Conservation (phyloP, 257 asterid genomes). For the Hygrophila difformis region DNA sequence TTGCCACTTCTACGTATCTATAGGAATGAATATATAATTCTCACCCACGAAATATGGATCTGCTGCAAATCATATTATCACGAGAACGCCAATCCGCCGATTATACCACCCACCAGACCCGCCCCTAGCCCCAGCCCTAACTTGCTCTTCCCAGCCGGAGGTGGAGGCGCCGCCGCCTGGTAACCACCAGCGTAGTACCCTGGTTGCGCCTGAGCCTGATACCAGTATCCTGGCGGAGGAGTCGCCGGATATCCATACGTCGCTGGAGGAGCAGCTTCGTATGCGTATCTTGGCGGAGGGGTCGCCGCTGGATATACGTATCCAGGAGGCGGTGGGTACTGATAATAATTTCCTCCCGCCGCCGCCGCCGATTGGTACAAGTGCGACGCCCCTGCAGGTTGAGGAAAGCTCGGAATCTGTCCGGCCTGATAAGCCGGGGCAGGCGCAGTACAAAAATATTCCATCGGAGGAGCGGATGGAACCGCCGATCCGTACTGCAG, state of each 20-base stretch:
- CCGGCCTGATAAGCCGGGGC: constrained; percentile 46
- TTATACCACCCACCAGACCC: constrained; percentile 68
- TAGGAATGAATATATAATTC: too few species aligned
- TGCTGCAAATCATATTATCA: constrained; percentile 71
- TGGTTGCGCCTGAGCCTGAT: constrained; percentile 39
- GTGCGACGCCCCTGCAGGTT: constrained; percentile 11
- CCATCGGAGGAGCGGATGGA: constrained; percentile 10
- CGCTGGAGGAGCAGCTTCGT: too few species aligned
- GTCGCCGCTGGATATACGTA: not conserved
- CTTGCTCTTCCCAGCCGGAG: constrained; percentile 37
- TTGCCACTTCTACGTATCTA: too few species aligned
- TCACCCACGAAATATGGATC: too few species aligned
- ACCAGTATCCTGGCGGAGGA: constrained; percentile 30
- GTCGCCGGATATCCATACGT: not conserved
- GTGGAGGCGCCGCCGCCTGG: constrained; percentile 30
- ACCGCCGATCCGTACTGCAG: not conserved
- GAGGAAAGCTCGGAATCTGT: constrained; percentile 35
- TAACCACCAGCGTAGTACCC: constrained; percentile 63
- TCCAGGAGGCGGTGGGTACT: constrained; percentile 21
- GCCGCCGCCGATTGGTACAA: not conserved
- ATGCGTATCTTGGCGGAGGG: constrained; percentile 17
- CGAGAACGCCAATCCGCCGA: constrained; percentile 58
- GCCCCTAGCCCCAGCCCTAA: constrained; percentile 74
- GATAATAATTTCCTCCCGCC: not conserved
- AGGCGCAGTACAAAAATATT: constrained; percentile 21